Base-by-base conservation (phyloP, 768 basidiomycete species). In the Hortiboletus flavorubellus region DNA sequence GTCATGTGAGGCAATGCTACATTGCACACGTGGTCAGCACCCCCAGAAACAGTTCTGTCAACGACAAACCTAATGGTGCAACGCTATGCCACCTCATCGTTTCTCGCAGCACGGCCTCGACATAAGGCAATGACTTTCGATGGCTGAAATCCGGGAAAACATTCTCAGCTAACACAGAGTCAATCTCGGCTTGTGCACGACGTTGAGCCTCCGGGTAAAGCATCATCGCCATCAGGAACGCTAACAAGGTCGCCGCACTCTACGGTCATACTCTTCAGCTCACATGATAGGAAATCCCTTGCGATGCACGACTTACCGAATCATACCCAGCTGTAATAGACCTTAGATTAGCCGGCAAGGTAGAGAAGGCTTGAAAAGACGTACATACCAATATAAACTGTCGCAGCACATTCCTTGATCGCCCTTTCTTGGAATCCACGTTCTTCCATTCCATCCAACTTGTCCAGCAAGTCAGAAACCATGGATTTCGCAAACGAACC, bases 81-180 rank as follows among this genome's bases (percentile, higher is more conserved):
- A 65, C 69, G 15, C 51, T 67, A 46, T 71, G 69, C 68, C 71
- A 73, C 43, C 70, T 65, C 59, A 71, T 61, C 16, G 66, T 65
- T 49, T 72, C 71, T 43, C 68, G 57, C n/a, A 69, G 51, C 33
- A 71, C 43, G 8, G 68, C 68, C 30, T 69, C 68, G n/a, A 69
- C 54, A 45, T 69, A 69, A 31, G 68, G 68, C 4, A 69, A 34
- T 12, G 55, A 65, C 37, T 54, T 46, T 33, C 68, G 55, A 42
- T 71, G 63, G 26, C 52, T 53, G 35, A 71, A 69, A 46, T 67
- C 68, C 8, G 67, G 69, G 2, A 67, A 49, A 18, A 38, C 37
- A 9, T 55, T 43, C 12, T 41, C 41, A 15, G 51, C 49, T 44
- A 65, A 51, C 52, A 56, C 56, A 11, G 59, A 53, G 30, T 72